Percentiles rank a stretch among this genome's conserved stretches.
Evolutionary conservation across 192 early-diverging fungal genomes (phyloP).

Genomic region (Coemansia sp.): DNA sequence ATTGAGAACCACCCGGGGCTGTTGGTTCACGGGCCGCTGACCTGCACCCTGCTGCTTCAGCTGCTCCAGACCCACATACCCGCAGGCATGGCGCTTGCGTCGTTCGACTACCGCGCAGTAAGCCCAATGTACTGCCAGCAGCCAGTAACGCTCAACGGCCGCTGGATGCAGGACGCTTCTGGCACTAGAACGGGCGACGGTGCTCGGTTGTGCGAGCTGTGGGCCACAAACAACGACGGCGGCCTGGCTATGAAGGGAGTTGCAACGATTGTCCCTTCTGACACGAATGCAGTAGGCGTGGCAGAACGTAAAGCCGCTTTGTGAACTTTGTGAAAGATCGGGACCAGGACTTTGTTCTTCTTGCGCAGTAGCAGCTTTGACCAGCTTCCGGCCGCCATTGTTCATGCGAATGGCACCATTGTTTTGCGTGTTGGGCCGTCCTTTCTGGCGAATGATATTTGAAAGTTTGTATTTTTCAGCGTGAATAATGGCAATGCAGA

Average conservation of each 20-base stretch:
- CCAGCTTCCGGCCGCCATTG: background rate
- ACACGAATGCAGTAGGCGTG: background rate
- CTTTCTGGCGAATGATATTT: no score
- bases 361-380: background rate
- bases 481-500: background rate
- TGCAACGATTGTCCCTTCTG: slow-evolving; percentile 47
- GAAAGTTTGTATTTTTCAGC: slow-evolving; percentile 1
- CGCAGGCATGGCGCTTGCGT: slow-evolving; percentile 41
- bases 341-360: background rate
- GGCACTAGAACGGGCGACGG: slow-evolving; percentile 12
- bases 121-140: slow-evolving; percentile 65
- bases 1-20: slow-evolving; percentile 69
- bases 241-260: slow-evolving; percentile 73
- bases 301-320: background rate
- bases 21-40: slow-evolving; percentile 79
- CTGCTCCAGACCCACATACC: slow-evolving; percentile 56
- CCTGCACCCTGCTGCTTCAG: slow-evolving; percentile 71
- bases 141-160: slow-evolving; percentile 54
- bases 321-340: background rate
- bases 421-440: background rate
- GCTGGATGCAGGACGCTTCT: slow-evolving; percentile 32
- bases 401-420: background rate
- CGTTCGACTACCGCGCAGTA: slow-evolving; percentile 69
- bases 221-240: slow-evolving; percentile 63
- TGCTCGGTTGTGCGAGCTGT: slow-evolving; percentile 60